Evolutionary conservation across 495 filamentous ascomycete species (phyloP), one percentile per base, ranked within the genome.

Genomic region (Tricharina praecox): DNA sequence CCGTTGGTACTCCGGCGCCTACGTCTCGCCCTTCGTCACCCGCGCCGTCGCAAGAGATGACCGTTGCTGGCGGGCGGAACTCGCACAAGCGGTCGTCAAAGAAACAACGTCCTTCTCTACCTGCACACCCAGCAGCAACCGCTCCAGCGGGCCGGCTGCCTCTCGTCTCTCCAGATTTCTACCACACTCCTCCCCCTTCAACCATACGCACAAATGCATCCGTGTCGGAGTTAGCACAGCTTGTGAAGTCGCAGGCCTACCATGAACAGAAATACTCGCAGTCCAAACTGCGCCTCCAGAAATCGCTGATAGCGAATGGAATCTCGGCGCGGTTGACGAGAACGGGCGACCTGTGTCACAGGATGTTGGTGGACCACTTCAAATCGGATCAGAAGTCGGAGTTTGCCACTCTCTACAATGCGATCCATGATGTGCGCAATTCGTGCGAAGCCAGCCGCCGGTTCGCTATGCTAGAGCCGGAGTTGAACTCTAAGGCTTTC

Each of bases 351-450:
- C 74, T 82, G 35, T 76, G 82, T 43, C 79, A 90, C 63, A 74
- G 80, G 15, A 83, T 81, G 52, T 68, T 97, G 57, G 82, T 90
- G 53, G 87, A 97, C 58, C 75, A 76, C 59, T 85, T 93, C 63
- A 81, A 81, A 54, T 77, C 80, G 39, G 87, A 93, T 61, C 85
- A 95, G 63, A 93, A 90, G 67, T 77, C 77, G 56, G 78, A 71
- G 53, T 97, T 97, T 66, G 81, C 80, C 45, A 74, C 74, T 57
- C 68, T 94, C 38, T 93, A 87, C 63, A 82, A 88, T 68, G 80
- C 84, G 41, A 70, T 93, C 50, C 78, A 85, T 66, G 84, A 93
- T 65, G 79, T 94, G 41, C 75, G 81, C 64, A 82, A 82, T 57
- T 85, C 82, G 21, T 93, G 84, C 68, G 78, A 81, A 57, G 73